Conservation (phyloP, 1,284 basidiomycete genomes). For the Tilletia indica region DNA sequence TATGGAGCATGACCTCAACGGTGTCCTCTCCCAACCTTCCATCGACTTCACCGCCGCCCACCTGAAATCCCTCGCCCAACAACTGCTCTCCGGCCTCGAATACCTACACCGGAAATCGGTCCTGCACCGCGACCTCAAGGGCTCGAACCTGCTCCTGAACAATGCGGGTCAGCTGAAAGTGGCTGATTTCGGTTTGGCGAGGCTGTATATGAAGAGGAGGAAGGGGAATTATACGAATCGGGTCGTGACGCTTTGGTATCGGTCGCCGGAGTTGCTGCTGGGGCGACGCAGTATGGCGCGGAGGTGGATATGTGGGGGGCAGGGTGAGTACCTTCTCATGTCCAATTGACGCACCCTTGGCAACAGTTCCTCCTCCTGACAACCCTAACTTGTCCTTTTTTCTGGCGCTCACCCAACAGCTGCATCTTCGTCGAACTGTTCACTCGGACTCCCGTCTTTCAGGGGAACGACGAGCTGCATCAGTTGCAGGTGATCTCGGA, state of each 20-base stretch:
- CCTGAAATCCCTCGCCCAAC: slow-evolving; percentile 88
- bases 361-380: too few relatives aligned
- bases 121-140: slow-evolving; percentile 97
- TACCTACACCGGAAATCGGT: slow-evolving; percentile 94
- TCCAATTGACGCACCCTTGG: too few relatives aligned
- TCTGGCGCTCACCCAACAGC: slow-evolving; percentile 57
- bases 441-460: slow-evolving; percentile 89
- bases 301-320: slow-evolving; percentile 99
- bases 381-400: too few relatives aligned
- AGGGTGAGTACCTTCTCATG: slow-evolving; percentile 58
- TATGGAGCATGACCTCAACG: slow-evolving; percentile 97
- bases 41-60: slow-evolving; percentile 79
- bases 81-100: slow-evolving; percentile 87
- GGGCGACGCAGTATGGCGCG: slow-evolving; percentile 91
- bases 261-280: slow-evolving; percentile 89
- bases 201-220: slow-evolving; percentile 88
- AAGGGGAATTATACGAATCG: slow-evolving; percentile 94
- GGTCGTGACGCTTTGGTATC: slow-evolving; percentile 98
- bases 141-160: slow-evolving; percentile 95
- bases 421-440: slow-evolving; percentile 99
- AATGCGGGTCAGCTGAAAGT: slow-evolving; percentile 89
- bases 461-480: slow-evolving; percentile 93
- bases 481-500: slow-evolving; percentile 90
- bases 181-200: slow-evolving; percentile 95
- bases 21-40: slow-evolving; percentile 84